A percentile compares a stretch with the other conserved stretches of the same genome.
Evolutionary conservation across 2,329 filamentous ascomycete genomes (phyloP).

Genomic region (Parastagonospora nodorum): DNA sequence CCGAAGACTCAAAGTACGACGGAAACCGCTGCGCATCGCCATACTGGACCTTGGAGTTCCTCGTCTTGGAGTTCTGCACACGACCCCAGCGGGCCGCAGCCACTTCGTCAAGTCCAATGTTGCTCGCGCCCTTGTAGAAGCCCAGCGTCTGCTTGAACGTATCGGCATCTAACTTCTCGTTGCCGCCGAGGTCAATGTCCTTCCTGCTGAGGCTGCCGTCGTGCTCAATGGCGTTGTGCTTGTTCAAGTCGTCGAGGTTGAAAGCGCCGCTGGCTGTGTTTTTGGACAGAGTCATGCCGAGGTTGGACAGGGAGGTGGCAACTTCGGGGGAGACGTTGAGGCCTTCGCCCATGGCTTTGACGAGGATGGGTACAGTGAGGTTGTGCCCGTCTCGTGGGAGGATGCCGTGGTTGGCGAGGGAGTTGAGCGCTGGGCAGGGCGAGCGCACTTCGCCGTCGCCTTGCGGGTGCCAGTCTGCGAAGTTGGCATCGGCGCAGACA

Average conservation of each 20-base stretch:
- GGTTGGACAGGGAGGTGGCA: conserved; percentile 26
- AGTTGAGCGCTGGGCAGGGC: conserved; percentile 41
- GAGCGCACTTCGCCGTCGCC: conserved; percentile 14
- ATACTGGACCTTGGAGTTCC: conserved; percentile 24
- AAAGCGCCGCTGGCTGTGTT: conserved; percentile 22
- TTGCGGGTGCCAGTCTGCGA: conserved; percentile 21
- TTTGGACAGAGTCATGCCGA: conserved; percentile 14
- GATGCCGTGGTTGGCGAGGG: conserved; percentile 41
- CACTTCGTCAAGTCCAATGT: conserved; percentile 4
- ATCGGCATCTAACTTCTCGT: conserved; percentile 24
- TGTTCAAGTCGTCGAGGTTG: conserved; percentile 39
- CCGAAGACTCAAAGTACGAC: conserved; percentile 26
- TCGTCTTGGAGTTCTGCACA: conserved; percentile 13
- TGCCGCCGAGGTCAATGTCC: conserved; percentile 30
- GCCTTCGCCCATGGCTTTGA: conserved; percentile 24
- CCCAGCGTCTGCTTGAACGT: conserved; percentile 22
- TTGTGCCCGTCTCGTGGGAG: conserved; percentile 40
- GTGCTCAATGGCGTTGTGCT: conserved; percentile 44
- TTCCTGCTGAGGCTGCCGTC: conserved; percentile 39
- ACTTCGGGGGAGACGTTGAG: conserved; percentile 42
- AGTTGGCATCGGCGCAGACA: conserved; percentile 8
- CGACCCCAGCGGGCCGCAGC: conserved; percentile 18
- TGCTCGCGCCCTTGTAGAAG: conserved; percentile 4
- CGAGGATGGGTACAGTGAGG: conserved; percentile 33
- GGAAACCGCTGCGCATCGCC: conserved; percentile 11